These are phyloP conservation scores for Stemphylium lycopersici DNA, from an alignment of 2,329 filamentous ascomycete species.

Conservation along the genomic window DNA sequence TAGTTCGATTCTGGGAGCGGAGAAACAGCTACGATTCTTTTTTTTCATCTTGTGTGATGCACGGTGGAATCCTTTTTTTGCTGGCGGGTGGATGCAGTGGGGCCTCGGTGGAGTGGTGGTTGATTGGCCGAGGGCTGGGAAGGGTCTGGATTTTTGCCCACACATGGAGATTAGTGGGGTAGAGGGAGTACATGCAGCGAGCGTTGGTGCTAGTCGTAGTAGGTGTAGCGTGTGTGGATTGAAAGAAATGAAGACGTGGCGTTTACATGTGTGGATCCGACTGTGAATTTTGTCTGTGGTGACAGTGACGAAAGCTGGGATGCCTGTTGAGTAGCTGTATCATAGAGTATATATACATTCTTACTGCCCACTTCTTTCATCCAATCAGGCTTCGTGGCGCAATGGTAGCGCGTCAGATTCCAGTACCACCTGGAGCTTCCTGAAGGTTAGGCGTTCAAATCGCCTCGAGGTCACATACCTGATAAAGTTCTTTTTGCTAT, in stretches of 20 bases:
- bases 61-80: background rate
- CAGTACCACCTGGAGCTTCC: constrained; percentile 30
- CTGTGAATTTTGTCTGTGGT: background rate
- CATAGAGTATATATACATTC: background rate
- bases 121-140: too few species aligned
- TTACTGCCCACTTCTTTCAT: constrained; percentile 1
- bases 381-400: constrained; percentile 32
- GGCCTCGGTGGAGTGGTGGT: background rate
- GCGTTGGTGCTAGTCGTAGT: constrained; percentile 2
- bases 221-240: background rate
- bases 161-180: background rate
- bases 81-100: background rate
- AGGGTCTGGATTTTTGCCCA: too few species aligned
- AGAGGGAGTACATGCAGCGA: background rate
- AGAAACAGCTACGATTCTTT: constrained; percentile 28
- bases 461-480: constrained; percentile 29
- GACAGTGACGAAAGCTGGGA: background rate
- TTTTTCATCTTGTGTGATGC: background rate
- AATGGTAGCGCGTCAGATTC: constrained; percentile 43
- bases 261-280: background rate
- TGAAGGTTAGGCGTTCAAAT: constrained; percentile 41
- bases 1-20: constrained; percentile 42
- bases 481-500: constrained; percentile 11
- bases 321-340: rapidly evolving
- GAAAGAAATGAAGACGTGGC: background rate